Evolutionary conservation across 2,329 filamentous ascomycete species (phyloP), one percentile per base, ranked within the genome.

Genomic region (Hypoxylon sp.): DNA sequence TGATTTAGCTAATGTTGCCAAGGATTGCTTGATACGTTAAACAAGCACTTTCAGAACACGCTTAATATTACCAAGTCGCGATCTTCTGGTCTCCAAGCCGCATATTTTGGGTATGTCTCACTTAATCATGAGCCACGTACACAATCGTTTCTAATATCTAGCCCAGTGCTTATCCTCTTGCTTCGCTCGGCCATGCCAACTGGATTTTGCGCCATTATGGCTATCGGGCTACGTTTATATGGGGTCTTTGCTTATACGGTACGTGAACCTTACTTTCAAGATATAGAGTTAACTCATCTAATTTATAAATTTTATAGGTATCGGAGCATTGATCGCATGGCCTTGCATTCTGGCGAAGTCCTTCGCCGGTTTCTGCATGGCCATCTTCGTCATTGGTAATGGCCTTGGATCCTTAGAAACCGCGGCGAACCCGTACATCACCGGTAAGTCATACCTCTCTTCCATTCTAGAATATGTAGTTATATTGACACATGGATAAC

Each of bases 331-430:
- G 53, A 79, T 87, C n/a, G 83, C 84, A 11, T 87, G 85, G 57
- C 83, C 85, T 0, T 86, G 84, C 66, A 86, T 90, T 73, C 85
- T 87, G 70, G 86, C 87, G 37, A 83, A 86, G 62, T 92, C 88
- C 14, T 94, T 94, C 75, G 88, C 85, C 26, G 92, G 92, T 8
- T 94, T 94, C 81, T 93, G 91, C 74, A 87, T 86, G 37, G 86
- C 84, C 72, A 89, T 92, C 72, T 93, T 94, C 79, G 87, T 94
- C 68, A 91, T 94, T 65, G 92, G 91, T 31, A 90, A 89, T 63
- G 92, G 91, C 4, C 84, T 94, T 0, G 89, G 89, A 0, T 91
- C 91, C 0, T 87, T 94, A 17, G 92, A 94, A 80, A 93, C 92
- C 0, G 90, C 91, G 1, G 92, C 92, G 5, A 93, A 94, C 78